Percentiles rank a stretch among this genome's conserved stretches.
Conservation (phyloP, 306 rosid species). For the Inga leiocalycina region DNA sequence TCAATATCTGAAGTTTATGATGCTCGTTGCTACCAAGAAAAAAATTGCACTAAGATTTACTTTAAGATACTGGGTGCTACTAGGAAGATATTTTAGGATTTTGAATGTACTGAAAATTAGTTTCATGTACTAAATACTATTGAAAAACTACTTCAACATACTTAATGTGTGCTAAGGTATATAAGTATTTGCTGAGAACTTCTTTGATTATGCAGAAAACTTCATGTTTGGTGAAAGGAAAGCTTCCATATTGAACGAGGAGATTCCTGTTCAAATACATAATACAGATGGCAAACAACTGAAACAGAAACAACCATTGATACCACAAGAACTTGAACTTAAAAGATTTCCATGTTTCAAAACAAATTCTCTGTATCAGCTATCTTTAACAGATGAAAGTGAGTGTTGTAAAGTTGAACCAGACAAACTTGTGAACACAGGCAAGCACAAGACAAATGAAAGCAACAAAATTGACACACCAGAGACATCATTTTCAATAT, state of each 20-base stretch:
- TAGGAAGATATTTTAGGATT: too few relatives aligned
- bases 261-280: constrained; percentile 28
- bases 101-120: too few relatives aligned
- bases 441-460: constrained; percentile 33
- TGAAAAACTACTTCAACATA: too few relatives aligned
- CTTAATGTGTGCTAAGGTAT: too few relatives aligned
- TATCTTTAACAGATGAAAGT: constrained; percentile 46
- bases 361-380: constrained; percentile 33
- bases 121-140: too few relatives aligned
- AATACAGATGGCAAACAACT: constrained; percentile 8
- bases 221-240: constrained; percentile 36
- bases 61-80: too few relatives aligned
- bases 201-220: constrained; percentile 37
- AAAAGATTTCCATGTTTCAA: constrained; percentile 23
- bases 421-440: constrained; percentile 30
- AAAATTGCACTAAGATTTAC: too few relatives aligned
- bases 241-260: constrained; percentile 22
- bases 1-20: too few relatives aligned
- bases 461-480: constrained; percentile 39
- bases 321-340: constrained; percentile 28
- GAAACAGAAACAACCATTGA: constrained; percentile 24
- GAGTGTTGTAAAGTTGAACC: constrained; percentile 55
- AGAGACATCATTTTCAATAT: constrained; percentile 41
- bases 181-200: background rate
- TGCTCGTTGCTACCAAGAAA: accelerated